A percentile compares a stretch with the other conserved stretches of the same genome.
Conservation (phyloP, 2,329 filamentous ascomycete genomes). For the Aspergillus tanneri region DNA sequence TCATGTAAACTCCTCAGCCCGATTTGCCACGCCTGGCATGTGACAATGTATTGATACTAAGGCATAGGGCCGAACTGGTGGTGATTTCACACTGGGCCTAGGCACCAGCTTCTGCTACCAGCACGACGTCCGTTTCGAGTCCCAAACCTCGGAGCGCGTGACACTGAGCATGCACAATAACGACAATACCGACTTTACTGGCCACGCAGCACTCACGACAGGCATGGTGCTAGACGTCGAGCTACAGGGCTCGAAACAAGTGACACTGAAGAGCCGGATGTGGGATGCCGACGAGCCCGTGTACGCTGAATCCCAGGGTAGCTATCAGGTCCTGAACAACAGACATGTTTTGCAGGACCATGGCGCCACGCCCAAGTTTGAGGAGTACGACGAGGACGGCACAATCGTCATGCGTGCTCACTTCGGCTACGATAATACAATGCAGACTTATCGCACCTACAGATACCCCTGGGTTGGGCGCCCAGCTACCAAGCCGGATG, state of each 20-base stretch:
- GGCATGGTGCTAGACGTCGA: slow-evolving; percentile 25
- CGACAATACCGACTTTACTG: slow-evolving; percentile 20
- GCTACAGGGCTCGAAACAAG: slow-evolving; percentile 16
- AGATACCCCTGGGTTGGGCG: slow-evolving; percentile 23
- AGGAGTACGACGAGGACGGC: slow-evolving; percentile 31
- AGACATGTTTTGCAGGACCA: slow-evolving; percentile 31
- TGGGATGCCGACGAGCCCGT: slow-evolving; percentile 25
- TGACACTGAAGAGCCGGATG: slow-evolving; percentile 16
- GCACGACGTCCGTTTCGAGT: slow-evolving; percentile 33
- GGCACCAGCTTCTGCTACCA: slow-evolving; percentile 29
- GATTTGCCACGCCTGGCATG: not conserved
- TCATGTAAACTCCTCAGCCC: slow-evolving; percentile 15
- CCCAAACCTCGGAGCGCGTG: slow-evolving; percentile 27
- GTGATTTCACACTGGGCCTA: slow-evolving; percentile 22
- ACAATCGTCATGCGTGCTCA: slow-evolving; percentile 31
- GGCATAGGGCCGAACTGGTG: slow-evolving; percentile 24
- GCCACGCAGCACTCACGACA: slow-evolving; percentile 17
- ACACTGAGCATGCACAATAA: slow-evolving; percentile 33
- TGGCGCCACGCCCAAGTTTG: slow-evolving; percentile 34
- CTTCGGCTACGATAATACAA: slow-evolving; percentile 27
- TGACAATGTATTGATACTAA: not conserved
- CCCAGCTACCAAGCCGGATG: slow-evolving; percentile 19
- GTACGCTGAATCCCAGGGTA: slow-evolving; percentile 27
- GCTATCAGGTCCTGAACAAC: slow-evolving; percentile 23
- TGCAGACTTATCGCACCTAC: slow-evolving; percentile 32